A percentile compares a stretch with the other conserved stretches of the same genome.
Evolutionary conservation across 306 rosid species (phyloP).

Genomic region (Trifolium dubium): DNA sequence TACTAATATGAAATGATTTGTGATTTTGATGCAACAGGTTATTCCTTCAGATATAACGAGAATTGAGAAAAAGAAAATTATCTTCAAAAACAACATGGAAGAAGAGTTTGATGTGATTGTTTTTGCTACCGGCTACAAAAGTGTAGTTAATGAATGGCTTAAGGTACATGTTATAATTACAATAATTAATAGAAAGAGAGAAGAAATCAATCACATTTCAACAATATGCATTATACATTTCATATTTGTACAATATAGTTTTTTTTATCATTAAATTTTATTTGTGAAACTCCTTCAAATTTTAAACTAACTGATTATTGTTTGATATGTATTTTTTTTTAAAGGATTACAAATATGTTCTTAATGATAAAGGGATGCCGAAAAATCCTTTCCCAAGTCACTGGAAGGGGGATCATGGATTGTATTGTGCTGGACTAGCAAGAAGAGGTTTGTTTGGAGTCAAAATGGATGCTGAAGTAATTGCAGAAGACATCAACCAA

Average conservation of each 20-base stretch:
- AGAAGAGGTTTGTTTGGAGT: constrained; percentile 60
- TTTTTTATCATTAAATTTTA: neutral
- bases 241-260: neutral
- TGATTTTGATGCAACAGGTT: constrained; percentile 39
- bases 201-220: too few species aligned
- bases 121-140: constrained; percentile 72
- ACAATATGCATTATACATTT: too few species aligned
- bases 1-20: neutral
- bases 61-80: constrained; percentile 47
- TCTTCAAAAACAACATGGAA: constrained; percentile 45
- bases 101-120: constrained; percentile 59
- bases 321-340: neutral
- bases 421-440: constrained; percentile 64
- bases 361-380: constrained; percentile 59
- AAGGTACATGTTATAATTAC: neutral
- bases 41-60: constrained; percentile 44
- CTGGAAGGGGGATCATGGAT: constrained; percentile 64
- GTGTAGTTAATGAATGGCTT: constrained; percentile 43
- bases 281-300: neutral
- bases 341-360: constrained; percentile 49
- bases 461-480: constrained; percentile 54
- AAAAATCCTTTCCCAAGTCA: constrained; percentile 50
- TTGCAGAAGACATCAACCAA: constrained; percentile 49
- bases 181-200: too few species aligned
- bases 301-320: neutral